Evolutionary conservation across 192 early-diverging fungal genomes (phyloP), one percentile per base, ranked within the genome.

Genomic region (Backusella macrospora): DNA sequence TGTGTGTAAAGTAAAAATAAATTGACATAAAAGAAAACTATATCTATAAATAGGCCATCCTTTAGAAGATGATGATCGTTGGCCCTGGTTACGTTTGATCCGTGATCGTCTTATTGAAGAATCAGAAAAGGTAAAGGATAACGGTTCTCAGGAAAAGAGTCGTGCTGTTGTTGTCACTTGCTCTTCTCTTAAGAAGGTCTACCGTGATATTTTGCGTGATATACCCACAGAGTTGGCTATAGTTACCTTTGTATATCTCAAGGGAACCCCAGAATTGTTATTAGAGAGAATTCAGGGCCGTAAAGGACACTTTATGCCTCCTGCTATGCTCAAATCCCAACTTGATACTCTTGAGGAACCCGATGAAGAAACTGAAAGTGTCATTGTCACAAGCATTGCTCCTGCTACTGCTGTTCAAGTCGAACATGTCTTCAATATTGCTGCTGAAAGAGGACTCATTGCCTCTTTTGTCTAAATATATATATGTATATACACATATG

Each of bases 31-130:
- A 3, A 65, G 21, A 49, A 47, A 47, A 29, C 2, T 2, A 34
- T 34, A 34, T 34, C 29, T 34, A 21, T 13, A 21, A 26, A 14
- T 46, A 59, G 80, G 80, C 13, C 9, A 83, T 23, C 80, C 90
- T 2, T 78, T 93, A 38, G 70, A 69, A 1, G 92, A 93, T 67
- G 86, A 86, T 48, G 89, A 93, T 80, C 86, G 92, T 43, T 83
- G 81, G 78, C 87, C 89, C 0, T 93, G 92, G 90, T 81, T 92
- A 40, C 39, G 34, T 40, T 65, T 62, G 0, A 85, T 92, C 49
- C 85, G 88, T 52, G 74, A 74, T 16, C 68, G 64, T 23, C 76
- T 88, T 48, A 62, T 77, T 9, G 39, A 81, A 39, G 69, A 64
- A 39, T 78, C 78, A 5, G 39, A n/a, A 23, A 42, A 64, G 12